phyloP scores from a whole-genome alignment of 2,329 filamentous ascomycete genomes.

The Dryadomyces quercivorus region DNA sequence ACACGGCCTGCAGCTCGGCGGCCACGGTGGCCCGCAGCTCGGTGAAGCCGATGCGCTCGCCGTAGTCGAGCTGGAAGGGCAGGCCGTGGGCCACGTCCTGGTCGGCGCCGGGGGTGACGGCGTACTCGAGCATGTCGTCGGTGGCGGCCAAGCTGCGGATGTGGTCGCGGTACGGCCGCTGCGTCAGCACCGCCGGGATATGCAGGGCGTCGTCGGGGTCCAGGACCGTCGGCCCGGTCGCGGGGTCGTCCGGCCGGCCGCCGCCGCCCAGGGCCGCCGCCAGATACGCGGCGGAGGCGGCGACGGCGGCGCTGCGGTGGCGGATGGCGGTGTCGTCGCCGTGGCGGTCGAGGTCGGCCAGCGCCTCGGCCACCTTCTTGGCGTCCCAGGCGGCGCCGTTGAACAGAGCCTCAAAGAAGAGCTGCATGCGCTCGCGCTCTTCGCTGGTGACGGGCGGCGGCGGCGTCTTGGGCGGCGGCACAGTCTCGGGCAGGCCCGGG shows the following conservation, averaged over 20 bases:
- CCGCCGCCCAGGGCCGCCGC: constrained; percentile 1
- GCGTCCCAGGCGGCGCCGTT: constrained; percentile 9
- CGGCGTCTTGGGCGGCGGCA: neutral
- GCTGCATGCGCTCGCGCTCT: constrained; percentile 9
- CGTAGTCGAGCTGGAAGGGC: constrained; percentile 2
- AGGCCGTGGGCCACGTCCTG: constrained; percentile 2
- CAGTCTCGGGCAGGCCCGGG: neutral
- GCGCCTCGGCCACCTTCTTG: constrained; percentile 4
- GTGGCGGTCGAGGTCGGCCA: neutral
- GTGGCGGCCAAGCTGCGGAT: neutral
- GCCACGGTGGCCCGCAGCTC: constrained; percentile 21
- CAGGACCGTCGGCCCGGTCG: neutral
- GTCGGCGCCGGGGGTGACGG: constrained; percentile 2
- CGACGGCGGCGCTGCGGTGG: constrained; percentile 6
- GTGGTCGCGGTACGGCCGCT: neutral
- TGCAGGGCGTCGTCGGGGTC: constrained; percentile 5
- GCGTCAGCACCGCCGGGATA: neutral
- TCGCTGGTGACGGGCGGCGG: constrained; percentile 6
- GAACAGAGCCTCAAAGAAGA: constrained; percentile 6
- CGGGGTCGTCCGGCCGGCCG: neutral
- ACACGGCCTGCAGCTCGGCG: constrained; percentile 17
- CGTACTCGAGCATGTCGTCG: neutral
- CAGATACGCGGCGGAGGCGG: constrained; percentile 5
- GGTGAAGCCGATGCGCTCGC: constrained; percentile 16
- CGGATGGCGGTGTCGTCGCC: constrained; percentile 2